Conservation (phyloP, 257 asterid species). For the Eustoma russellianum region DNA sequence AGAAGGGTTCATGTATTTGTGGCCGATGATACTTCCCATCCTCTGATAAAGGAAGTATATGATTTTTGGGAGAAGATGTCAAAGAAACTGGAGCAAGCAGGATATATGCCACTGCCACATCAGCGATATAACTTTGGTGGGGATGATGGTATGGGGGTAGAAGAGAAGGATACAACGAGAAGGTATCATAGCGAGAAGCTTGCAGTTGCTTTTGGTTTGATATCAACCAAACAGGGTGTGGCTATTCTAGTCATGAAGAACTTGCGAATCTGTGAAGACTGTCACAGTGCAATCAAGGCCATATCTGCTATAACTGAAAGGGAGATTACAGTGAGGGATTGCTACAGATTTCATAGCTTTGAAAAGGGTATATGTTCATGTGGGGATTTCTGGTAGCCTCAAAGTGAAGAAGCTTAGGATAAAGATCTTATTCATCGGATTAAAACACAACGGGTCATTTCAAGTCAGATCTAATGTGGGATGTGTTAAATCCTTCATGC, state of each 20-base stretch:
- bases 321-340: slow-evolving; percentile 63
- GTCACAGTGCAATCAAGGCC: slow-evolving; percentile 50
- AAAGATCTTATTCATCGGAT: no score
- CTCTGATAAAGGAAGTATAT: slow-evolving; percentile 41
- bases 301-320: slow-evolving; percentile 40
- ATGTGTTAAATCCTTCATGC: no score
- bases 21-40: slow-evolving; percentile 60
- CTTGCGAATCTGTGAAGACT: slow-evolving; percentile 67
- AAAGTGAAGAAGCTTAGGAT: background rate
- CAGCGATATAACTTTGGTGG: slow-evolving; percentile 29
- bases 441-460: no score
- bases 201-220: slow-evolving; percentile 55
- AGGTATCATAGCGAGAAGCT: slow-evolving; percentile 67
- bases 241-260: slow-evolving; percentile 53
- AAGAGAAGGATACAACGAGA: slow-evolving; percentile 30
- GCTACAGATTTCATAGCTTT: slow-evolving; percentile 63
- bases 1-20: slow-evolving; percentile 50
- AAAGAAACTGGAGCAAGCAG: slow-evolving; percentile 38
- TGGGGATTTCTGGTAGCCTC: slow-evolving; percentile 46
- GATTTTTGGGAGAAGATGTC: slow-evolving; percentile 55
- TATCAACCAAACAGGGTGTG: slow-evolving; percentile 22
- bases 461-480: no score
- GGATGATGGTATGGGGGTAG: slow-evolving; percentile 28
- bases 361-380: slow-evolving; percentile 53
- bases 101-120: slow-evolving; percentile 31